Evolutionary conservation across 257 asterid species (phyloP).

Genomic region (Gentiana dahurica): DNA sequence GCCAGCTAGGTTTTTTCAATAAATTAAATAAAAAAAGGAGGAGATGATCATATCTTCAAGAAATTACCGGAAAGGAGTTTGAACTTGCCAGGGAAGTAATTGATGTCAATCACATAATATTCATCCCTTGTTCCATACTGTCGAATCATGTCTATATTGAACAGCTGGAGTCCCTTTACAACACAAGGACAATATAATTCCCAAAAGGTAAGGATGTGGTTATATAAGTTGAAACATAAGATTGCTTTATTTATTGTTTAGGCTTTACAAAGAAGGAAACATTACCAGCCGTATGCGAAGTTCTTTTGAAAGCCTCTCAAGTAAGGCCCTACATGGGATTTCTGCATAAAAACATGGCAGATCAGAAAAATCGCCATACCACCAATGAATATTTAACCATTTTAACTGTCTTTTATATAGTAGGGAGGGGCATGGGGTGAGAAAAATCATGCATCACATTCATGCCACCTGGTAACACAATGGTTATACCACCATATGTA

Average conservation of each 20-base stretch:
- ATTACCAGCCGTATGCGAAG: constrained; percentile 68
- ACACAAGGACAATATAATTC: not conserved
- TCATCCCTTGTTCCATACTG: constrained; percentile 70
- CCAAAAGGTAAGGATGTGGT: not conserved
- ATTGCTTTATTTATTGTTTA: not conserved
- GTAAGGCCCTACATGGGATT: constrained; percentile 81
- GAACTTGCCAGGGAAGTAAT: constrained; percentile 87
- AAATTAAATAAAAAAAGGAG: not conserved
- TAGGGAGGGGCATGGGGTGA: not conserved
- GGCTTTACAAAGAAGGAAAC: not conserved
- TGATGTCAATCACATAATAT: constrained; percentile 81
- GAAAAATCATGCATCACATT: constrained; percentile 3
- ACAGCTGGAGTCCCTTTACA: constrained; percentile 75
- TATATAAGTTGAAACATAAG: not conserved
- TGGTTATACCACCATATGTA: too few species aligned
- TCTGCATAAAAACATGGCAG: constrained; percentile 30
- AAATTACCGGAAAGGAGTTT: too few species aligned
- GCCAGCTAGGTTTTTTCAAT: not conserved
- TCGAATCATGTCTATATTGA: constrained; percentile 86
- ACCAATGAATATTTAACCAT: too few species aligned
- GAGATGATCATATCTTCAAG: too few species aligned
- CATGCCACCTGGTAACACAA: too few species aligned
- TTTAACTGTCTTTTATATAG: too few species aligned
- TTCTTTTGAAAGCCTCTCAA: constrained; percentile 78
- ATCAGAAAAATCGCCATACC: too few species aligned